Base-by-base conservation (phyloP, 2,329 filamentous ascomycete genomes). In the Colletotrichum gigasporum region DNA sequence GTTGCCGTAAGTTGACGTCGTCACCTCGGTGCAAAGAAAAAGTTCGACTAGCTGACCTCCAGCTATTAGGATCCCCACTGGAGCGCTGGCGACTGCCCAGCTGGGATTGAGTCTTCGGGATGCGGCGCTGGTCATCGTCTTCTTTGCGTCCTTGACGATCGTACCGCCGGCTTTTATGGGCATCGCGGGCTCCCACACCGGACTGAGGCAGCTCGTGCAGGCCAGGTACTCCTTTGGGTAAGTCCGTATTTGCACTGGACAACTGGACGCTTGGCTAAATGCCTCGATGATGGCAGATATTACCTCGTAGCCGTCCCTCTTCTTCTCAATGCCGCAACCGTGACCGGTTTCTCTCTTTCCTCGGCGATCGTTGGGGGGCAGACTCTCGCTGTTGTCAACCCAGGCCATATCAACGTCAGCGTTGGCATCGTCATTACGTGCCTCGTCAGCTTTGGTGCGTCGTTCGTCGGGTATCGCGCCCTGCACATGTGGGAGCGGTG, bases 161-260 rank as follows among this genome's bases (percentile, higher is more conserved):
- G 72, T 85, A 5, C 83, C 85, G 0, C 82, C 85, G 2, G 85
- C 85, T 0, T 86, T 84, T 67, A 78, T 89, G 69, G 83, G 82
- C 4, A 83, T 85, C 1, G 80, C 82, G 10, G 85, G 85, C 1
- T 83, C 84, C 14, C 79, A 81, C 61, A 89, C 85, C 2, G 87
- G 86, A 12, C 79, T 89, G 77, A 79, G 87, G 16, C 86, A 89
- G 71, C 82, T 88, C 71, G 81, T 89, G 5, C 85, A 87, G 68
- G 85, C 87, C n/a, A 79, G 87, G 28, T 89, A 87, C 72, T 83
- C 83, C 0, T 89, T 87, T 69, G 85, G 85, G 78, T 84, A 71
- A 69, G 71, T 48, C 24, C 34, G 10, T 37, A 7, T 18, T 7
- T 30, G 26, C 24, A 35, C 67, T 20, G 26, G 12, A 26, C 32